These are phyloP conservation scores for Debaryomyces castellii DNA, from an alignment of 805 yeast species.

Conservation along the genomic window DNA sequence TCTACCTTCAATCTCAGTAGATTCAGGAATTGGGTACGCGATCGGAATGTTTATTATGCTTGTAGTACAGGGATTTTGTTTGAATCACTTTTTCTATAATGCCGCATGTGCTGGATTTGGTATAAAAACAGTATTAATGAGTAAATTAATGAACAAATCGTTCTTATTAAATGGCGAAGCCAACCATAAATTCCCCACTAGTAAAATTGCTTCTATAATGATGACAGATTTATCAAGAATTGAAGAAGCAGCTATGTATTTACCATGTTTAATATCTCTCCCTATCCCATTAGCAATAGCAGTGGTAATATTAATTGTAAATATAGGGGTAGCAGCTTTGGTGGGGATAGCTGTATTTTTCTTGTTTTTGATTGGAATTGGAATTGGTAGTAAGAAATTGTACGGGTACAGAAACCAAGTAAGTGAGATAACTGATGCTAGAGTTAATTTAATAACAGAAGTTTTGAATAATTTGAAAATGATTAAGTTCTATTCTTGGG, in stretches of 20 bases:
- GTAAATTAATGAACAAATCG: conserved; percentile 66
- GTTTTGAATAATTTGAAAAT: conserved; percentile 70
- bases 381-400: conserved; percentile 46
- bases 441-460: conserved; percentile 73
- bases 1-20: conserved; percentile 16
- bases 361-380: conserved; percentile 46
- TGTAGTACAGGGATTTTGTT: conserved; percentile 16
- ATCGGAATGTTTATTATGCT: conserved; percentile 23
- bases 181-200: conserved; percentile 56
- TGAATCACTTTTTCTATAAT: conserved; percentile 60
- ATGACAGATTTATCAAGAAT: conserved; percentile 77
- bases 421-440: conserved; percentile 61
- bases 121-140: conserved; percentile 63
- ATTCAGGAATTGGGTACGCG: conserved; percentile 34
- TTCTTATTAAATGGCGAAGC: conserved; percentile 56
- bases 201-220: conserved; percentile 67
- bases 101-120: conserved; percentile 62
- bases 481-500: conserved; percentile 89
- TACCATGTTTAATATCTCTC: conserved; percentile 57
- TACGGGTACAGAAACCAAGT: conserved; percentile 53
- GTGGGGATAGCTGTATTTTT: conserved; percentile 54
- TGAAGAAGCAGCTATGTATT: conserved; percentile 64
- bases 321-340: conserved; percentile 68
- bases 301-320: conserved; percentile 57
- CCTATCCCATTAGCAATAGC: conserved; percentile 62